These are phyloP conservation scores for Ettlia oleoabundans DNA, from an alignment of 139 green algal species.

Conservation along the genomic window DNA sequence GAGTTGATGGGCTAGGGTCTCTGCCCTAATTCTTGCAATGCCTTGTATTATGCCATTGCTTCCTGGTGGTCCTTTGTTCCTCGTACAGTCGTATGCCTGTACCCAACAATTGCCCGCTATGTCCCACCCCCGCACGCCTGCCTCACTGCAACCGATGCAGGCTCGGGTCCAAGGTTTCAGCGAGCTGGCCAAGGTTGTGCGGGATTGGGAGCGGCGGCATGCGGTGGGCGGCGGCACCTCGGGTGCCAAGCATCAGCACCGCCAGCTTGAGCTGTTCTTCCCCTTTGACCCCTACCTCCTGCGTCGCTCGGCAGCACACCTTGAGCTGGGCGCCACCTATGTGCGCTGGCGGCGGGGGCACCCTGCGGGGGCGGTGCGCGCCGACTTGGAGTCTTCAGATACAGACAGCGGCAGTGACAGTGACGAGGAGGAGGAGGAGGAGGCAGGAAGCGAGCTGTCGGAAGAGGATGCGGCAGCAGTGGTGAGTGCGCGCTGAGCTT, in stretches of 20 bases:
- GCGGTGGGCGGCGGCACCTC: slow-evolving; percentile 3
- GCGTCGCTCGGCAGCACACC: slow-evolving; percentile 60
- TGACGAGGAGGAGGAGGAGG: not conserved
- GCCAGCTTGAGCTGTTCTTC: slow-evolving; percentile 91
- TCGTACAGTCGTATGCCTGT: too few species aligned
- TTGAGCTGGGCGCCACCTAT: slow-evolving; percentile 66
- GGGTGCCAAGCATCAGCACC: not conserved
- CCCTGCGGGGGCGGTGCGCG: slow-evolving; percentile 35
- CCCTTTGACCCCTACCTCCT: slow-evolving; percentile 96
- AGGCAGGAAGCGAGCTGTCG: not conserved
- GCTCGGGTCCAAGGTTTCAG: slow-evolving; percentile 52
- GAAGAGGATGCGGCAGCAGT: not conserved
- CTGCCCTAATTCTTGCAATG: too few species aligned
- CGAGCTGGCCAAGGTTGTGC: slow-evolving; percentile 36
- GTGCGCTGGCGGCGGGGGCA: slow-evolving; percentile 49
- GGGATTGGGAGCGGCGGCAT: slow-evolving; percentile 40
- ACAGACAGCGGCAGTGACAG: not conserved
- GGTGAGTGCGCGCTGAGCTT: not conserved
- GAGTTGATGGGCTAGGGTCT: too few species aligned
- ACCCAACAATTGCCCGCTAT: too few species aligned
- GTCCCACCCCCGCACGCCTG: too few species aligned
- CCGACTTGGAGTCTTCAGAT: slow-evolving; percentile 19
- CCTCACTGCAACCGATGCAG: too few species aligned
- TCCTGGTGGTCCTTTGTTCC: too few species aligned
- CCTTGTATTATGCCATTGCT: too few species aligned